Conservation (phyloP, 495 filamentous ascomycete species). For the Penicillium arizonense region DNA sequence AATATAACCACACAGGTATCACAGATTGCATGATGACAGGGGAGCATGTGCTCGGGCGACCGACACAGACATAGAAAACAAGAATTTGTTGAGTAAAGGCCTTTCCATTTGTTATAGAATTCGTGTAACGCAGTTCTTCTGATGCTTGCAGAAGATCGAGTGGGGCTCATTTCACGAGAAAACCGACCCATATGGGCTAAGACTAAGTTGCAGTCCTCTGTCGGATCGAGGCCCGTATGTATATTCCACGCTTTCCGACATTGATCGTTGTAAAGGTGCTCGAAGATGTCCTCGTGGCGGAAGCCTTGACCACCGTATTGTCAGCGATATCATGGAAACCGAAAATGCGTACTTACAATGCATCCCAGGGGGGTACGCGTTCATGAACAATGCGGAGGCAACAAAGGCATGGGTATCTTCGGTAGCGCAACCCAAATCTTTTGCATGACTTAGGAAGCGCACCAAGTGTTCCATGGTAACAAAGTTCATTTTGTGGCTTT, state of each 20-base stretch:
- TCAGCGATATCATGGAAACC: background rate
- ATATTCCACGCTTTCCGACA: background rate
- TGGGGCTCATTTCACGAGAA: constrained; percentile 5
- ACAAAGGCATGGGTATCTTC: constrained; percentile 5
- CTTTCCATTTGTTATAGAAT: background rate
- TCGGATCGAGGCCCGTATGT: background rate
- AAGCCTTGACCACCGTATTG: background rate
- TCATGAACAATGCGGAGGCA: constrained; percentile 7
- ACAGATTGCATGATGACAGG: constrained; percentile 34
- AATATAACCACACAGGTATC: constrained; percentile 29
- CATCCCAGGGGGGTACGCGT: constrained; percentile 10
- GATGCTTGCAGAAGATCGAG: background rate
- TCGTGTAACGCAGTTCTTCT: background rate
- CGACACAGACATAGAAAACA: constrained; percentile 28
- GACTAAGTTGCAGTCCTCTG: background rate
- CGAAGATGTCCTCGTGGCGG: background rate
- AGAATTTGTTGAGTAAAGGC: constrained; percentile 10
- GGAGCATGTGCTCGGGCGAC: constrained; percentile 29
- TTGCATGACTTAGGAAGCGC: background rate
- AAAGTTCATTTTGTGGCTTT: background rate
- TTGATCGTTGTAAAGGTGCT: background rate
- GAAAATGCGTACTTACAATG: constrained; percentile 1
- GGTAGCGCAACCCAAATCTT: background rate
- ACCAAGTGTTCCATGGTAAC: background rate
- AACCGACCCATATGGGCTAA: constrained; percentile 10